Base-by-base conservation (phyloP, 345 rosid genomes). In the Gossypium anomalum region DNA sequence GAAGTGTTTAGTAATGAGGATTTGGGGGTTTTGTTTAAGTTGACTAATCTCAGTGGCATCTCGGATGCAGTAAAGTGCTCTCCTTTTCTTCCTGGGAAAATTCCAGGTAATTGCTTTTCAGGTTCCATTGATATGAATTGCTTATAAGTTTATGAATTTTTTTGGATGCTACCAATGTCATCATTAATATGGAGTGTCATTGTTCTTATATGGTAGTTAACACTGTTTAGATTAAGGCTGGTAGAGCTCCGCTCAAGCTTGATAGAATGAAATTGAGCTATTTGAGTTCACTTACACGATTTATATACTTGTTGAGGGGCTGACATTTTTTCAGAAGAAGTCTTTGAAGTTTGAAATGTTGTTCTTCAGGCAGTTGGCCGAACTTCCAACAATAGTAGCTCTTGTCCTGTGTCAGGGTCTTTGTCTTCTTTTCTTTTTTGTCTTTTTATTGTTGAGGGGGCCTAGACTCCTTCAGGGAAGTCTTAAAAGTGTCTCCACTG, bases 21-120 rank as follows among this genome's bases (percentile, higher is more conserved):
- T 78, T 55, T 93, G 65, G 79, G 86, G 84, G 81, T 84, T 82
- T 85, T 93, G 88, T 49, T 91, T 77, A 69, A 67, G 25, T 68
- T 48, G 49, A 68, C 90, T 82, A 83, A 89, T 59, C 49, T 69
- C 6, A 59, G 59, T 80, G 84, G 81, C 82, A 84, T 89, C 60
- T 73, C 60, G 0, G 75, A 68, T 55, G 83, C 88, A 8, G 82
- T 93, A 19, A 85, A 73, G 67, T 77, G 77, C 27, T 93, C 94
- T 25, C 80, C 68, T 1, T 71, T 53, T 61, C 89, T 91, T 78
- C 76, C 68, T 71, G 58, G 80, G 2, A 83, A 78, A 79, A 76
- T 89, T 77, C 77, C 94, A 76, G 97, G 98, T 89, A 75, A 59
- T 57, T 51, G 9, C 23, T 9, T n/a, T 69, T 34, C 52, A 10